These are phyloP conservation scores for Chytriomyces sp. DNA, from an alignment of 192 early-diverging fungal species.

Conservation along the genomic window DNA sequence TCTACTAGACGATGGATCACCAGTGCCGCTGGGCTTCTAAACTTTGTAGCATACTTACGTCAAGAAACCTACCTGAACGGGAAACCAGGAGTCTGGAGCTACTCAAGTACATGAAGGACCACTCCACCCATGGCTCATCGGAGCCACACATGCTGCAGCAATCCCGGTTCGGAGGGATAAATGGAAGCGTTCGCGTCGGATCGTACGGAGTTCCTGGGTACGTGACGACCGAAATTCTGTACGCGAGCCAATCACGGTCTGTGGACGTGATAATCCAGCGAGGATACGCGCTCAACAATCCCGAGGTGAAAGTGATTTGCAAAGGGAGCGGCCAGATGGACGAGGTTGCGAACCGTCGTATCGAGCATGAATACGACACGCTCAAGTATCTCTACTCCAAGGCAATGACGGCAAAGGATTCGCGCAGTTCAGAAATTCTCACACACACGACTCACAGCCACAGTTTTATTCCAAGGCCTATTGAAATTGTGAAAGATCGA, in stretches of 20 bases:
- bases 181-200: too few relatives aligned
- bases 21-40: too few relatives aligned
- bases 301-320: slow-evolving; percentile 46
- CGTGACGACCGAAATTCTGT: slow-evolving; percentile 19
- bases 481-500: slow-evolving; percentile 37
- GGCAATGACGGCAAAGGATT: slow-evolving; percentile 1
- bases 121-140: too few relatives aligned
- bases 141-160: too few relatives aligned
- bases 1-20: too few relatives aligned
- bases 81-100: too few relatives aligned
- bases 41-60: too few relatives aligned
- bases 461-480: slow-evolving; percentile 43
- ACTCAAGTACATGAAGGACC: too few relatives aligned
- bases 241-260: slow-evolving; percentile 10
- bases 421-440: not conserved
- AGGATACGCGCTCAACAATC: slow-evolving; percentile 30
- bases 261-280: slow-evolving; percentile 42
- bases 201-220: slow-evolving; percentile 30
- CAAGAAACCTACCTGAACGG: too few relatives aligned
- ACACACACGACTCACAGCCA: slow-evolving; percentile 1
- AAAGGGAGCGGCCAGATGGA: slow-evolving; percentile 42
- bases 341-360: slow-evolving; percentile 45
- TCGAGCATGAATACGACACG: slow-evolving; percentile 49
- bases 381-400: slow-evolving; percentile 34
- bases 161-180: too few relatives aligned